Evolutionary conservation across 2,329 filamentous ascomycete species (phyloP).

Genomic region (Sporothrix sp.): DNA sequence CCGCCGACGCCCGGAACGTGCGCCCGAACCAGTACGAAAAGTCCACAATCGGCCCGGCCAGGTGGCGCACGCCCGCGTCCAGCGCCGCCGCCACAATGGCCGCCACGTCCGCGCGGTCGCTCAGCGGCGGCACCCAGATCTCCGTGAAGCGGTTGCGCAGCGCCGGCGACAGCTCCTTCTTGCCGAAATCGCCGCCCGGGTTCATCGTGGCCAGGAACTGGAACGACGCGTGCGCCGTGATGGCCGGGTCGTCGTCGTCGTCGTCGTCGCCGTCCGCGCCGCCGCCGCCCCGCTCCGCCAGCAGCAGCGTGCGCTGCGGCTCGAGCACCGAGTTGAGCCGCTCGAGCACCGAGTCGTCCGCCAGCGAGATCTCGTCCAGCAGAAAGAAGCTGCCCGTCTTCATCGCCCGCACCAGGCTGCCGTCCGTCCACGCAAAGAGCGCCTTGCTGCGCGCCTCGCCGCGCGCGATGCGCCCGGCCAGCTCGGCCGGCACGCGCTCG

Average conservation of each 20-base stretch:
- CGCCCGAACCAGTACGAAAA: constrained; percentile 92
- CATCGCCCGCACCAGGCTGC: constrained; percentile 90
- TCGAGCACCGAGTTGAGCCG: constrained; percentile 94
- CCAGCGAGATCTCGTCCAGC: constrained; percentile 93
- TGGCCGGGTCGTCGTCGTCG: constrained; percentile 55
- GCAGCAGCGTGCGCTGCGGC: constrained; percentile 69
- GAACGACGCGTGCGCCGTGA: constrained; percentile 68
- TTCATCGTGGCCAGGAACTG: constrained; percentile 99
- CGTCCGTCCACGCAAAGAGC: constrained; percentile 93
- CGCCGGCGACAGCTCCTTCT: constrained; percentile 91
- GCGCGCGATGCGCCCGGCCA: constrained; percentile 37
- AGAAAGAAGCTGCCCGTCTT: constrained; percentile 81
- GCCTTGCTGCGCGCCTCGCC: constrained; percentile 61
- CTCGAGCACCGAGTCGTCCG: constrained; percentile 94
- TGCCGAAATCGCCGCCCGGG: constrained; percentile 94
- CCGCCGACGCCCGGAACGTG: constrained; percentile 64
- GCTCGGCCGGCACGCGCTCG: constrained; percentile 35
- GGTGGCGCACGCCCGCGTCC: constrained; percentile 27
- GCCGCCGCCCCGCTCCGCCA: constrained; percentile 59
- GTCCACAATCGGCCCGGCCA: constrained; percentile 62
- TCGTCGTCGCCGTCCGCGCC: constrained; percentile 64
- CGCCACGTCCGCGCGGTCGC: constrained; percentile 73
- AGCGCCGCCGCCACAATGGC: constrained; percentile 80
- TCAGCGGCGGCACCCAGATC: constrained; percentile 91
- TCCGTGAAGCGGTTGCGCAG: constrained; percentile 95